Conservation (phyloP, 1,284 basidiomycete genomes). For the Apiotrichum siamense region DNA sequence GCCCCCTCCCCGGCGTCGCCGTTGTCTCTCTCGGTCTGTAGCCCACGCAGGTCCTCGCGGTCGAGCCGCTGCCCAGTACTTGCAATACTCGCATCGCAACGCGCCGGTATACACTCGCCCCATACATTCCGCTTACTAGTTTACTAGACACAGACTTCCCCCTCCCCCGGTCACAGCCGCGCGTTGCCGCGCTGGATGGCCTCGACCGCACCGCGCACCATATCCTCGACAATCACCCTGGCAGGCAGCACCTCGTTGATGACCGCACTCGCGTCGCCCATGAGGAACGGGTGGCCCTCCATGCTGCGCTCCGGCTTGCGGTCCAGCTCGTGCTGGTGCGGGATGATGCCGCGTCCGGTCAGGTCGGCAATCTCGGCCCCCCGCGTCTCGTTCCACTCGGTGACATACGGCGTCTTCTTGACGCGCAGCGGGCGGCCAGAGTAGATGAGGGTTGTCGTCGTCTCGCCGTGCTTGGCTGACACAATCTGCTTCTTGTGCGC, state of each 20-base stretch:
- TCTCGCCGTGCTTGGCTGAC: conserved; percentile 37
- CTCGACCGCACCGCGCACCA: conserved; percentile 49
- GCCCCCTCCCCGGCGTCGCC: no score
- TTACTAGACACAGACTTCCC: no score
- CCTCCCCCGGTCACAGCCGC: neutral
- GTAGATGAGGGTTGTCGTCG: conserved; percentile 74
- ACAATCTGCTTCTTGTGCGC: conserved; percentile 66
- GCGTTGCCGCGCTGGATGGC: conserved; percentile 16
- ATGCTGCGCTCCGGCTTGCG: conserved; percentile 69
- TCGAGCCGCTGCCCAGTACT: no score
- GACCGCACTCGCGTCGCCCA: conserved; percentile 71
- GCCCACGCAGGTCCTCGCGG: no score
- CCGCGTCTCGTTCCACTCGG: conserved; percentile 56
- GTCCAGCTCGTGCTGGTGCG: conserved; percentile 63
- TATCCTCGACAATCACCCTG: conserved; percentile 69
- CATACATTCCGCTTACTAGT: no score
- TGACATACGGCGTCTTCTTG: conserved; percentile 69
- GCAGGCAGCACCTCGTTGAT: conserved; percentile 74
- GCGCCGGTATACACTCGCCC: no score
- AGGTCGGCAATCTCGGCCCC: conserved; percentile 55
- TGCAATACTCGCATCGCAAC: no score
- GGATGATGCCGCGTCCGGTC: conserved; percentile 68
- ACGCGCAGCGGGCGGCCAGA: conserved; percentile 82
- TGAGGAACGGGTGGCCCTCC: conserved; percentile 63
- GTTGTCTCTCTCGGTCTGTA: no score